Evolutionary conservation across 768 basidiomycete species (phyloP).

Genomic region (Tylopilus sp.): DNA sequence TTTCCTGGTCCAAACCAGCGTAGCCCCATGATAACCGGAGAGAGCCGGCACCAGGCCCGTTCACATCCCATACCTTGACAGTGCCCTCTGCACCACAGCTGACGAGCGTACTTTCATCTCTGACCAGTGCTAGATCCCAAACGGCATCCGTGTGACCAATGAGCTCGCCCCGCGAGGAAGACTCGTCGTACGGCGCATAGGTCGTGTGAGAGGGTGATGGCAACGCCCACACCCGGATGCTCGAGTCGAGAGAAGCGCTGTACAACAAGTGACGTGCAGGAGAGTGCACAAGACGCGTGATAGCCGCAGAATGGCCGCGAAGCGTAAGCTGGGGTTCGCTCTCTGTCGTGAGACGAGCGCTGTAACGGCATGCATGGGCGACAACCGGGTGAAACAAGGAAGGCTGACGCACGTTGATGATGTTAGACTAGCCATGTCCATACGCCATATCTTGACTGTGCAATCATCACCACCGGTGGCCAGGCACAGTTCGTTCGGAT

Average conservation of each 20-base stretch:
- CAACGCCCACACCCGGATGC: constrained; percentile 87
- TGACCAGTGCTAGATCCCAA: constrained; percentile 89
- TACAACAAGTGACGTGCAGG: constrained; percentile 76
- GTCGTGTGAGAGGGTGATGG: constrained; percentile 77
- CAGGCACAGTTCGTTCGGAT: constrained; percentile 77
- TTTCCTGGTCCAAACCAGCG: constrained; percentile 53
- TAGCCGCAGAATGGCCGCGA: constrained; percentile 88
- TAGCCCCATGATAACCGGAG: constrained; percentile 81
- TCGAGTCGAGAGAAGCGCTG: constrained; percentile 91
- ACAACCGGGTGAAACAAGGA: background rate
- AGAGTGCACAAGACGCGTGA: constrained; percentile 82
- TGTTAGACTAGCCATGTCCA: constrained; percentile 72
- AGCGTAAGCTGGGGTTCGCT: constrained; percentile 91
- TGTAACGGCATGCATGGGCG: constrained; percentile 29
- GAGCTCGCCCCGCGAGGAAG: constrained; percentile 70
- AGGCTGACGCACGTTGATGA: constrained; percentile 64
- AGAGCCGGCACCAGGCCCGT: constrained; percentile 55
- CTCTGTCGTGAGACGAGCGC: constrained; percentile 73
- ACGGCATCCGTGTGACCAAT: constrained; percentile 95
- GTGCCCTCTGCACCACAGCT: constrained; percentile 89
- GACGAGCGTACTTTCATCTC: constrained; percentile 80
- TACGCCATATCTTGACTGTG: constrained; percentile 94
- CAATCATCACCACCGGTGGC: constrained; percentile 96
- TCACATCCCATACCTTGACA: constrained; percentile 93
- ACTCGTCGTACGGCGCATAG: constrained; percentile 88